Evolutionary conservation across 1,284 basidiomycete species (phyloP).

Genomic region (Pascua guehoae): DNA sequence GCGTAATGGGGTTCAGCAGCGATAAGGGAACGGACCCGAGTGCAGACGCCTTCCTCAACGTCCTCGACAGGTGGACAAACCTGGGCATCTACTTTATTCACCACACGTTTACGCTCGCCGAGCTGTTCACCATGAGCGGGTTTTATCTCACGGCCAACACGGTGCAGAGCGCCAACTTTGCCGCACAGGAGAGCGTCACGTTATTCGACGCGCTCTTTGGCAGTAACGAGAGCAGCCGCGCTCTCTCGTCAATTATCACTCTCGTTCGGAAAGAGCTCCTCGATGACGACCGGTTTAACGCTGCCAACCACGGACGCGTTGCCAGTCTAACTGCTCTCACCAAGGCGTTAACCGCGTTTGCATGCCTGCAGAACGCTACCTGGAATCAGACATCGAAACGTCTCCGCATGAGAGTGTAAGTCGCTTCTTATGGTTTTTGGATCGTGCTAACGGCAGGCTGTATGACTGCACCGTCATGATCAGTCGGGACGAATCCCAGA

Average conservation of each 20-base stretch:
- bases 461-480: constrained; percentile 53
- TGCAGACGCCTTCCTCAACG: constrained; percentile 45
- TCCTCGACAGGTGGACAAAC: constrained; percentile 55
- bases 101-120: constrained; percentile 54
- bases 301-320: constrained; percentile 38
- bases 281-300: constrained; percentile 43
- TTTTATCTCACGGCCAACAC: constrained; percentile 51
- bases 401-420: constrained; percentile 50
- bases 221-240: constrained; percentile 54
- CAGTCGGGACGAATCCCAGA: constrained; percentile 33
- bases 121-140: constrained; percentile 54
- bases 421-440: background rate
- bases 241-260: constrained; percentile 52
- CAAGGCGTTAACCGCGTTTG: constrained; percentile 55
- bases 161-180: constrained; percentile 42
- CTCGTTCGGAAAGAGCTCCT: constrained; percentile 52
- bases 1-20: constrained; percentile 24
- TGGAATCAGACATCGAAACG: constrained; percentile 46
- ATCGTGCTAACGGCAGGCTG: constrained; percentile 26
- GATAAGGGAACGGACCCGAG: constrained; percentile 1
- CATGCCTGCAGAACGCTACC: constrained; percentile 53
- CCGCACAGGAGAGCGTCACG: constrained; percentile 53
- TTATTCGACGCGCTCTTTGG: constrained; percentile 55
- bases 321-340: constrained; percentile 49
- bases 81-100: constrained; percentile 55